These are phyloP conservation scores for Byssoonygena ceratinophila DNA, from an alignment of 2,329 filamentous ascomycete species.

Conservation along the genomic window DNA sequence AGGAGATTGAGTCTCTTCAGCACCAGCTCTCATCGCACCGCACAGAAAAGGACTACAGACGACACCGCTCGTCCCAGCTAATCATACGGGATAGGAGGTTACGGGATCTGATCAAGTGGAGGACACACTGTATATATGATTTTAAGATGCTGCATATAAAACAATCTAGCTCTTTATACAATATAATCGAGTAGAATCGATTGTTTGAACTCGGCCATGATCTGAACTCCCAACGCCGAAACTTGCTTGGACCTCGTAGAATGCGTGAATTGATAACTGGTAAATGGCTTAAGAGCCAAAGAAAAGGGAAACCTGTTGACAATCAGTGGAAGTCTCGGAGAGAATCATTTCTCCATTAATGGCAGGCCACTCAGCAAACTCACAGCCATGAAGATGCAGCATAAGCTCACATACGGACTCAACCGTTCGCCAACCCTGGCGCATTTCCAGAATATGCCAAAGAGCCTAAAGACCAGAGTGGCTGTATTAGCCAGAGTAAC, in stretches of 20 bases:
- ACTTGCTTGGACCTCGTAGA: not conserved
- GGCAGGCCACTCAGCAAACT: not conserved
- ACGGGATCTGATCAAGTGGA: not conserved
- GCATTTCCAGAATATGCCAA: slow-evolving; percentile 91
- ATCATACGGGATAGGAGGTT: too few relatives aligned
- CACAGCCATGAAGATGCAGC: slow-evolving; percentile 90
- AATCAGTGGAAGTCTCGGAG: too few relatives aligned
- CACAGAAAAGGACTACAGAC: too few relatives aligned
- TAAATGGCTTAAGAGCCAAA: slow-evolving; percentile 15
- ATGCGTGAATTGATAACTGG: not conserved
- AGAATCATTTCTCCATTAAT: not conserved
- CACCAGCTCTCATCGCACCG: too few relatives aligned
- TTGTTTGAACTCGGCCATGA: not conserved
- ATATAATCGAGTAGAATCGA: not conserved
- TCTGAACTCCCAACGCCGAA: slow-evolving; percentile 3
- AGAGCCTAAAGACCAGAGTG: slow-evolving; percentile 42
- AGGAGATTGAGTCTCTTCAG: too few relatives aligned
- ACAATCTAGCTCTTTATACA: not conserved
- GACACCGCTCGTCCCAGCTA: too few relatives aligned
- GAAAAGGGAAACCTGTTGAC: slow-evolving; percentile 17
- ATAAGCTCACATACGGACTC: slow-evolving; percentile 90
- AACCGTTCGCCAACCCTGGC: slow-evolving; percentile 84
- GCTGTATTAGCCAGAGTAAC: slow-evolving; percentile 7
- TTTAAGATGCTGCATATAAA: not conserved
- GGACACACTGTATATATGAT: not conserved